Evolutionary conservation across 164 flowering plant genomes (phyloP), one percentile per base, ranked within the genome.

Genomic region (Vitis riparia): DNA sequence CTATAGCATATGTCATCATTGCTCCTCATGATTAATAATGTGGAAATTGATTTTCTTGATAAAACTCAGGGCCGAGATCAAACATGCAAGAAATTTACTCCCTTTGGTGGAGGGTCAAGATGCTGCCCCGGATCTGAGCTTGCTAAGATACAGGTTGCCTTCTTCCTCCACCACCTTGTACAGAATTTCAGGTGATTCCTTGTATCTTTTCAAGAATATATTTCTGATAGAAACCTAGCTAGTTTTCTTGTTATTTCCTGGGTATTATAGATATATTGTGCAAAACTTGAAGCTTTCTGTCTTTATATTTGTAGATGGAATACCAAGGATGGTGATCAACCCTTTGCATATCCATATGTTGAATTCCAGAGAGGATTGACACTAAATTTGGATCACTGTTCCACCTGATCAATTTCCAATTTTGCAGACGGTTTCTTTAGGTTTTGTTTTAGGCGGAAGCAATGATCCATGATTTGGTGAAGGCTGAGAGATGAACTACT

Each of bases 101-200:
- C 94, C 11, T 90, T 90, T 74, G 91, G 94, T 11, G 94, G 94
- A 61, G 94, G 94, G 27, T 73, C 86, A 51, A 84, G 94, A 67
- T 82, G 82, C 71, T 90, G 94, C 66, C 90, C 94, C 0, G 94
- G 91, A 3, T 84, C 87, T 63, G 94, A 90, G 75, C 87, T 88
- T 63, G 94, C 89, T 2, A 88, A 77, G 76, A 82, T 88, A 50
- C 92, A 90, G 71, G 84, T 86, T 60, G 82, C 94, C 8, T 83
- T 90, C 76, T 90, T 90, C 78, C 86, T 90, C 76, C 89, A 90
- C 73, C 92, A 88, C 74, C 87, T 90, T 67, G 83, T 88, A 44
- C 84, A 78, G 13, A 84, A 73, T 63, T 88, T 76, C 83, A 86
- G 90, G 91, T 89, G 77, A 59, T 55, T 30, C 44, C 44, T 37